A percentile compares a stretch with the other conserved stretches of the same genome.
These are phyloP conservation scores for Candida takata DNA, from an alignment of 805 yeast genomes.

Conservation along the genomic window DNA sequence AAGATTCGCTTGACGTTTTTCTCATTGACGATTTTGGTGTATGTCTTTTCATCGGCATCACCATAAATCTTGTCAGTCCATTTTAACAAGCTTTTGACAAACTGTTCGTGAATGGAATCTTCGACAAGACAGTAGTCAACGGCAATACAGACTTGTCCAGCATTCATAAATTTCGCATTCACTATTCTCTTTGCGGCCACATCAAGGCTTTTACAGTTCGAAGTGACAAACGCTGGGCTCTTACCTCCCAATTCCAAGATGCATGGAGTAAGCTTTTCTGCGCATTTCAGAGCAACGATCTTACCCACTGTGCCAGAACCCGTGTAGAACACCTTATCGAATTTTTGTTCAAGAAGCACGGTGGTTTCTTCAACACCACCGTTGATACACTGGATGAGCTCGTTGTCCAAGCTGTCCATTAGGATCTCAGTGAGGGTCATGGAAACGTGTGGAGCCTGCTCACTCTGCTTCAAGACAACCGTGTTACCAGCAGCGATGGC, in stretches of 20 bases:
- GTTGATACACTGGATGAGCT: conserved; percentile 54
- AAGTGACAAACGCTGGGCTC: conserved; percentile 71
- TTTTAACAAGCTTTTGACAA: conserved; percentile 35
- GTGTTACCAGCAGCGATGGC: conserved; percentile 85
- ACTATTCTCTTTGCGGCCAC: conserved; percentile 53
- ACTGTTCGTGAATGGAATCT: conserved; percentile 43
- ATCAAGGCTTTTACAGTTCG: conserved; percentile 36
- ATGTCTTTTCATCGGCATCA: conserved; percentile 23
- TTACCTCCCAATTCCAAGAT: conserved; percentile 87
- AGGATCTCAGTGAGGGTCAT: conserved; percentile 50
- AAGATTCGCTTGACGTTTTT: conserved; percentile 43
- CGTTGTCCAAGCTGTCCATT: conserved; percentile 43
- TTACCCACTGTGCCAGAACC: conserved; percentile 75
- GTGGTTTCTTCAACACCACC: conserved; percentile 66
- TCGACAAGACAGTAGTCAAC: conserved; percentile 76
- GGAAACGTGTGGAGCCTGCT: conserved; percentile 58
- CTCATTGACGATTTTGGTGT: conserved; percentile 54
- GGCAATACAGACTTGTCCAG: conserved; percentile 89
- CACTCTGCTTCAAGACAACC: conserved; percentile 47
- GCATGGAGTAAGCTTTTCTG: conserved; percentile 71
- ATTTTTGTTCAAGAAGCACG: conserved; percentile 48
- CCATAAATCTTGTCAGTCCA: conserved; percentile 40
- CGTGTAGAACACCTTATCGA: conserved; percentile 80
- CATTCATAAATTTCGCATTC: conserved; percentile 74
- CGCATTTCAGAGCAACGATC: conserved; percentile 72